Base-by-base conservation (phyloP, 1,284 basidiomycete species). In the Lentinus polychrous region DNA sequence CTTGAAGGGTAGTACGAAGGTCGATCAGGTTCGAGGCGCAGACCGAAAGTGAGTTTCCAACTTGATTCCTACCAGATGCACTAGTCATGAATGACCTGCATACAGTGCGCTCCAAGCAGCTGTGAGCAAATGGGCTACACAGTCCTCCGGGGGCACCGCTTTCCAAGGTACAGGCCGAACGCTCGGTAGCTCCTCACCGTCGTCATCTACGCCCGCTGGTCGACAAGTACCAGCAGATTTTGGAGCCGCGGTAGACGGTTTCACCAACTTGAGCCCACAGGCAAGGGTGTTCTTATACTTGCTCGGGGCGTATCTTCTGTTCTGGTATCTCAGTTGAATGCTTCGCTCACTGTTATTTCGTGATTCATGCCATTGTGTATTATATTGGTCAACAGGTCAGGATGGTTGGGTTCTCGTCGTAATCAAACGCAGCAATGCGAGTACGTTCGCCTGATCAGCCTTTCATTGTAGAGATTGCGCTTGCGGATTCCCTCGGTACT, bases 81-180 rank as follows among this genome's bases (percentile, higher is more conserved):
- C 20, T 23, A 17, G 22, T 36, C 45, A 45, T 27, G 14, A 22
- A 23, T 33, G 18, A n/a, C 43, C 10, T 15, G 14, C 14, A 40
- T 48, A 18, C 48, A 88, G 84, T 22, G 79, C 63, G 6, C 67
- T 89, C 17, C 78, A 86, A 54, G 68, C 66, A 33, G 73, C 79
- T 15, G 52, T 89, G 11, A 65, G 68, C 20, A 76, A 73, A 48
- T 76, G 80, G 62, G 67, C 75, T 15, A 62, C 68, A 14, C 60
- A 64, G 1, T 60, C 73, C 48, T 56, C 66, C 7, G 53, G 69
- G 2, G 55, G 65, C 18, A 64, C 72, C 43, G 61, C 68, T 3
- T 90, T 90, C 60, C 61, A 77, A n/a, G 86, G 87, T 6, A 75
- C 75, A 58, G 86, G 86, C 20, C 80, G 83, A 15, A 87, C 81